phyloP scores from a whole-genome alignment of 352 stramenopile species.

The Halophytophthora batemanensis region DNA sequence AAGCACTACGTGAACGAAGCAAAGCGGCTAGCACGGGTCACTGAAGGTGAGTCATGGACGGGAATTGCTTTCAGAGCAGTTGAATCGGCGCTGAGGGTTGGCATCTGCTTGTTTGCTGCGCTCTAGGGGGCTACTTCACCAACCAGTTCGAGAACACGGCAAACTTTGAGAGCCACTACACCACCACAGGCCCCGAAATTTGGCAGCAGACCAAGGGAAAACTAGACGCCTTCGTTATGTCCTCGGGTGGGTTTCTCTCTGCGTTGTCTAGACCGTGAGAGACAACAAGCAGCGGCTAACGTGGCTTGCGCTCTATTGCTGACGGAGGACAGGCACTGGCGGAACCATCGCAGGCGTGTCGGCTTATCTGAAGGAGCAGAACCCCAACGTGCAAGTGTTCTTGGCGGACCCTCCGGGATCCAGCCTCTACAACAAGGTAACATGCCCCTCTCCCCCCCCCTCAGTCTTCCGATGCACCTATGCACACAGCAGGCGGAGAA shows the following conservation, averaged over 20 bases:
- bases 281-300: no score
- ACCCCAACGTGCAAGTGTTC: constrained; percentile 86
- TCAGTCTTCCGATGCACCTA: no score
- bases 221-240: constrained; percentile 98
- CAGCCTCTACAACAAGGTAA: constrained; percentile 94
- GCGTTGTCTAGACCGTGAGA: no score
- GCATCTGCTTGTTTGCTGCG: neutral
- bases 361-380: constrained; percentile 90
- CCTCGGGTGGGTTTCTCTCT: constrained; percentile 71
- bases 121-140: constrained; percentile 90
- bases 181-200: constrained; percentile 95
- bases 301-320: no score
- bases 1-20: constrained; percentile 98
- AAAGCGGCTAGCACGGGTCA: constrained; percentile 75
- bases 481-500: no score
- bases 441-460: no score
- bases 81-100: no score
- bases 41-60: constrained; percentile 42
- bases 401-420: constrained; percentile 96
- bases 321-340: constrained; percentile 91
- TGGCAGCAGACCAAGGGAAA: constrained; percentile 89
- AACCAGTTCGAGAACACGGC: constrained; percentile 98
- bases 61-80: no score
- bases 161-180: constrained; percentile 95
- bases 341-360: constrained; percentile 97